Evolutionary conservation across 1,284 basidiomycete species (phyloP).

Genomic region (Porodaedalea pini): DNA sequence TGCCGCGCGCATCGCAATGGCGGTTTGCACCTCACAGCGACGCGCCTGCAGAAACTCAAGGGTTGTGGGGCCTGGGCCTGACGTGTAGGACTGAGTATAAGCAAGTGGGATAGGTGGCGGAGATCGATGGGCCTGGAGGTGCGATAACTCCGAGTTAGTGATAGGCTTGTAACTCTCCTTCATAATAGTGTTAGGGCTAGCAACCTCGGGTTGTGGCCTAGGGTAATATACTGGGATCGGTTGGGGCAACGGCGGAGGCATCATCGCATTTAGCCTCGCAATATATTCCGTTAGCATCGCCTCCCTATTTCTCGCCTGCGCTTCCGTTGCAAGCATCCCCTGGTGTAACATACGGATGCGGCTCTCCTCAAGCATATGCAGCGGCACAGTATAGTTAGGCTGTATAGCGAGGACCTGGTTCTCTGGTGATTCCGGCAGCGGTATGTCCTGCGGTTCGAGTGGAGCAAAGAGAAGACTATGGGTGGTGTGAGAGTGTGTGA

Average conservation of each 20-base stretch:
- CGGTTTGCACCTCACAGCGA: slow-evolving; percentile 13
- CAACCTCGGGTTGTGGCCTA: neutral
- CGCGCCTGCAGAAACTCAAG: slow-evolving; percentile 7
- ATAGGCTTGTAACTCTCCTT: neutral
- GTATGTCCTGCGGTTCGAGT: slow-evolving; percentile 9
- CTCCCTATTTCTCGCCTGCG: slow-evolving; percentile 5
- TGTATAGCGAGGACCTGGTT: neutral
- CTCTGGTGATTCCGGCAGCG: slow-evolving; percentile 12
- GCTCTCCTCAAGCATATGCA: slow-evolving; percentile 13
- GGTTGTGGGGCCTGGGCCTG: neutral
- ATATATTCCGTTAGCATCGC: slow-evolving; percentile 15
- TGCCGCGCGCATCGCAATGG: slow-evolving; percentile 9
- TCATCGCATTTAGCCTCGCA: slow-evolving; percentile 5
- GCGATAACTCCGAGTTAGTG: neutral
- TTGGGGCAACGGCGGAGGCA: neutral
- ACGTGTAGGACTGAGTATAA: neutral
- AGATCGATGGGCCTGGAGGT: neutral
- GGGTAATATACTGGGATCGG: neutral
- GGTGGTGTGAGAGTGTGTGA: neutral
- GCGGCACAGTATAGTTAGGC: neutral
- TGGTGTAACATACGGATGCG: slow-evolving; percentile 11
- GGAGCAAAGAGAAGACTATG: slow-evolving; percentile 13
- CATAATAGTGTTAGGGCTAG: neutral
- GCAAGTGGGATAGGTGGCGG: neutral
- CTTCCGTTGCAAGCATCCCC: slow-evolving; percentile 4